These are phyloP conservation scores for Heracleum sosnowskyi DNA, from an alignment of 129 eudicot species.

Conservation along the genomic window DNA sequence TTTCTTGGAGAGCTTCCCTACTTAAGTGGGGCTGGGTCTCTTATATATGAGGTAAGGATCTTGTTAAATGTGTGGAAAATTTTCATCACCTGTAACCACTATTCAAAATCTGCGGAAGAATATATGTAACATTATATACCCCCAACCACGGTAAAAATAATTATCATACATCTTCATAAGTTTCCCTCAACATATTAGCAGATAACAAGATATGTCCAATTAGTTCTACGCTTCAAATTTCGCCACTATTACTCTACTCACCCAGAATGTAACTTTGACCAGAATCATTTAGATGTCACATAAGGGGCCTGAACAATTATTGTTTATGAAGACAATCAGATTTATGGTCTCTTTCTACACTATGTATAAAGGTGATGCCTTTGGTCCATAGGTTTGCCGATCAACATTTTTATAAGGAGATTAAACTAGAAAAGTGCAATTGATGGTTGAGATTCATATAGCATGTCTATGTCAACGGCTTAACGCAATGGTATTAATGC, in stretches of 20 bases:
- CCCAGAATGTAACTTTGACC: neutral
- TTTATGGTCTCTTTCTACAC: neutral
- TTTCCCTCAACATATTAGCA: neutral
- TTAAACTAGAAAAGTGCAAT: neutral
- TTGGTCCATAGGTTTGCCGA: neutral
- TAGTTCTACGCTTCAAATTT: neutral
- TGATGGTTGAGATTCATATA: neutral
- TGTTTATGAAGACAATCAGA: neutral
- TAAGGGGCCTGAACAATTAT: neutral
- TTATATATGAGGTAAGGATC: conserved; percentile 66
- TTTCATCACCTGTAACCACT: neutral
- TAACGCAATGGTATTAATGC: neutral
- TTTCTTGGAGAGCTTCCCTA: conserved; percentile 88
- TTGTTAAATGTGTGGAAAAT: neutral
- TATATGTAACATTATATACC: neutral
- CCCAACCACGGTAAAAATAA: neutral
- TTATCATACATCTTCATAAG: neutral
- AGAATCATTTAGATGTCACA: neutral
- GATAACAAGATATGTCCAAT: neutral
- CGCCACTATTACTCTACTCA: neutral
- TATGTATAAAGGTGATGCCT: neutral
- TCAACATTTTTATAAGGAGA: neutral
- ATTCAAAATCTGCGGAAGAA: neutral
- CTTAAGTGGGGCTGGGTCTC: conserved; percentile 63
- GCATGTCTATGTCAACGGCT: neutral